phyloP scores from a whole-genome alignment of 75 land plant genomes.

The Cupressus sempervirens region DNA sequence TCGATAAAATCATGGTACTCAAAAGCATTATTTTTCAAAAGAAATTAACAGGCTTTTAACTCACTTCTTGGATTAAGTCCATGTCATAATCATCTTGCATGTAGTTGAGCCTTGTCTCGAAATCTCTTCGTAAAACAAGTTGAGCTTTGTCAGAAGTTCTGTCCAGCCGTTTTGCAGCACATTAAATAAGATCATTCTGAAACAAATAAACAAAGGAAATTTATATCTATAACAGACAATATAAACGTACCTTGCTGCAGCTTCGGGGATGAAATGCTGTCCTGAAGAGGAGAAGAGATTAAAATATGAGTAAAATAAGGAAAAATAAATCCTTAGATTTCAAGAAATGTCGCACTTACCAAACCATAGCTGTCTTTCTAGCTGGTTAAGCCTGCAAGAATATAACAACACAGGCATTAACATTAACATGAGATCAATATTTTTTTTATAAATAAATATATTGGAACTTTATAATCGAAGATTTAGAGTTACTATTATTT shows the following conservation, averaged over 20 bases:
- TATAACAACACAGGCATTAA: background rate
- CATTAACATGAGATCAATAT: too few species aligned
- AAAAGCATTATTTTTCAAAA: background rate
- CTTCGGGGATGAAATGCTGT: background rate
- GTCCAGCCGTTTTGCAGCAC: background rate
- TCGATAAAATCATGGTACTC: background rate
- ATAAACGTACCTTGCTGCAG: background rate
- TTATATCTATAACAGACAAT: background rate
- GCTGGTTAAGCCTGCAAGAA: background rate
- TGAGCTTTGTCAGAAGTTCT: conserved; percentile 2
- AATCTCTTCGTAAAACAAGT: background rate
- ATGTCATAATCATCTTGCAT: background rate
- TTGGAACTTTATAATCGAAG: too few species aligned
- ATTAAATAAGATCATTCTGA: background rate
- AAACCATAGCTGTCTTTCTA: background rate
- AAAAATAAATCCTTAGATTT: background rate
- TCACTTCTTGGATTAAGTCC: background rate
- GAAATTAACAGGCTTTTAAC: background rate
- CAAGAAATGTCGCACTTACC: background rate
- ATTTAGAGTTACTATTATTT: too few species aligned
- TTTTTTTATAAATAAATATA: too few species aligned
- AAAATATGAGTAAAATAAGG: background rate
- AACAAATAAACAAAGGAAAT: background rate
- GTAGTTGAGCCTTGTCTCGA: background rate
- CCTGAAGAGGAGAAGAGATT: background rate